phyloP scores from a whole-genome alignment of 225 moss, liverwort and hornwort genomes.

The Marchantia paleacea region DNA sequence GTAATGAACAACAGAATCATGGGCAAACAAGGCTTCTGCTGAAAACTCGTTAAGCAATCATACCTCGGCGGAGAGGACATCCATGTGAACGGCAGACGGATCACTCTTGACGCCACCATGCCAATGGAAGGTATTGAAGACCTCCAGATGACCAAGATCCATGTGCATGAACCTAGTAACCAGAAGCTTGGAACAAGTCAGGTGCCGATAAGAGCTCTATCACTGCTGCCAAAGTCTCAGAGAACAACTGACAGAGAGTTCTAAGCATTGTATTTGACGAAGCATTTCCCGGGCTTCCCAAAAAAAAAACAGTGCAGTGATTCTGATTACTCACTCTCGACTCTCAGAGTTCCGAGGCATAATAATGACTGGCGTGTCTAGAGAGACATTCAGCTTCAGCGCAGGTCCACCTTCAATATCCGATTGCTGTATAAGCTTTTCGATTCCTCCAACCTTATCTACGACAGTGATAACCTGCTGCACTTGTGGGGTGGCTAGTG shows the following conservation, averaged over 20 bases:
- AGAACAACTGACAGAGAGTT: neutral
- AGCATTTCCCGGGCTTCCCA: too few species aligned
- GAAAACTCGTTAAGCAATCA: neutral
- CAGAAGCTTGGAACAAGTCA: neutral
- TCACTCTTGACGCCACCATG: slow-evolving; percentile 82
- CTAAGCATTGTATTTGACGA: too few species aligned
- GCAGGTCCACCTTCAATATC: slow-evolving; percentile 86
- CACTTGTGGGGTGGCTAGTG: slow-evolving; percentile 88
- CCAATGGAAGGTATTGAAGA: slow-evolving; percentile 86
- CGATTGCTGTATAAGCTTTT: slow-evolving; percentile 87
- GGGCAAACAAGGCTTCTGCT: neutral
- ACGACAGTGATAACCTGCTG: slow-evolving; percentile 85
- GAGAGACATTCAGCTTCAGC: slow-evolving; percentile 82
- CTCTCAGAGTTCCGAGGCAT: slow-evolving; percentile 89
- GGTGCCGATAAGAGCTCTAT: neutral
- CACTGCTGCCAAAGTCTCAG: neutral
- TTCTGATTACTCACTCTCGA: slow-evolving; percentile 67
- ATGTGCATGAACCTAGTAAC: slow-evolving; percentile 86
- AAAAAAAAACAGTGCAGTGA: neutral
- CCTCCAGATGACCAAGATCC: slow-evolving; percentile 92
- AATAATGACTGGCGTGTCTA: slow-evolving; percentile 94
- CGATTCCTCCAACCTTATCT: slow-evolving; percentile 79
- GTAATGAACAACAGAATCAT: neutral
- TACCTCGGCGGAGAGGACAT: slow-evolving; percentile 94
- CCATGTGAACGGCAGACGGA: slow-evolving; percentile 89